phyloP scores from a whole-genome alignment of 1,284 basidiomycete genomes.

The Cryptococcus hybrid region DNA sequence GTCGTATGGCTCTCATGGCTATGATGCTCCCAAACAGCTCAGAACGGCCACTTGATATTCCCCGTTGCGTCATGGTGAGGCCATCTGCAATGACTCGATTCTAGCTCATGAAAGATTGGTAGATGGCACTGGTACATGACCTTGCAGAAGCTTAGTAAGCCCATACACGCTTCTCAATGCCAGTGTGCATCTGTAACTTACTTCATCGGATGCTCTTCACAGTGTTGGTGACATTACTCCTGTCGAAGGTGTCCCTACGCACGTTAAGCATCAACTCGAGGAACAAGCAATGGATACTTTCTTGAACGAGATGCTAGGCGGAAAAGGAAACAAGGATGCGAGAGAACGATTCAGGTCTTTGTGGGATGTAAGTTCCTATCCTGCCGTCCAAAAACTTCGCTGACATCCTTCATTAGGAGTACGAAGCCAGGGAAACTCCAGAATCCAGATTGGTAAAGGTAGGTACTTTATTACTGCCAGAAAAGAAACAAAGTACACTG shows the following conservation, averaged over 20 bases:
- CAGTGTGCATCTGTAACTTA: not conserved
- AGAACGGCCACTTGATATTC: slow-evolving; percentile 63
- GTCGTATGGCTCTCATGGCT: slow-evolving; percentile 89
- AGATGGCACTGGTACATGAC: slow-evolving; percentile 88
- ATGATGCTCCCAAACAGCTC: slow-evolving; percentile 69
- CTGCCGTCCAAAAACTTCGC: no score
- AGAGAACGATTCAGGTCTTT: slow-evolving; percentile 72
- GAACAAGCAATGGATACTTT: slow-evolving; percentile 91
- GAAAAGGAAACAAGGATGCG: slow-evolving; percentile 60
- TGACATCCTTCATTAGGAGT: slow-evolving; percentile 61
- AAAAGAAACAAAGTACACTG: slow-evolving; percentile 1
- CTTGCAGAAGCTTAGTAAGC: slow-evolving; percentile 82
- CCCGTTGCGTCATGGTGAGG: slow-evolving; percentile 56
- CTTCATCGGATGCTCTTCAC: not conserved
- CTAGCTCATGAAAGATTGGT: no score
- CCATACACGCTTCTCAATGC: not conserved
- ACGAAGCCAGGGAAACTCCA: slow-evolving; percentile 74
- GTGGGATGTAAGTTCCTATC: slow-evolving; percentile 63
- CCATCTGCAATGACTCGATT: no score
- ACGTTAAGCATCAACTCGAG: slow-evolving; percentile 64
- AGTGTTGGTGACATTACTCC: slow-evolving; percentile 91
- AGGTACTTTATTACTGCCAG: not conserved
- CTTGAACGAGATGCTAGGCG: slow-evolving; percentile 82
- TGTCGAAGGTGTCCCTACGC: slow-evolving; percentile 76
- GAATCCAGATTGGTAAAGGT: slow-evolving; percentile 67